Base-by-base conservation (phyloP, 2,329 filamentous ascomycete species). In the Aspergillus fijiensis region DNA sequence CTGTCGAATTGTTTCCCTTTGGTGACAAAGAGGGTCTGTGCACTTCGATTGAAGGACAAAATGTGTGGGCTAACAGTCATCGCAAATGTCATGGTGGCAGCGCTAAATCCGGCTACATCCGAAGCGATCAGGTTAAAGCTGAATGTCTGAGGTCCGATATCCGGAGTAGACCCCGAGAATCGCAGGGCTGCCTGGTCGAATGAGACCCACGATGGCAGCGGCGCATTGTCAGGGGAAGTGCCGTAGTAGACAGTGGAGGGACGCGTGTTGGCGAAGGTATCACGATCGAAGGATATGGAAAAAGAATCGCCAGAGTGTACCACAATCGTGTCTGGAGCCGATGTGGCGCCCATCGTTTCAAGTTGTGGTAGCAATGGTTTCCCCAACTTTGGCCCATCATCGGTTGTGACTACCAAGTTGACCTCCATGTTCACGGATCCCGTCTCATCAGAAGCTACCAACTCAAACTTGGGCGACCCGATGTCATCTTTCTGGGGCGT, bases 141-240 rank as follows among this genome's bases (percentile, higher is more conserved):
- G 68, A 92, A 95, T 0, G 79, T 83, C 69, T 96, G 89, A 3
- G 91, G 88, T 7, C 87, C 86, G 29, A 85, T 86, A 0, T 86
- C 78, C 1, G 91, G 92, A 2, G 89, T 89, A 35, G 77, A 84
- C 25, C 92, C 92, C 1, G 84, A 85, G 67, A 96, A 96, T 0
- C 81, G 82, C 45, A 96, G 77, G 0, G 76, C 80, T 2, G 72
- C 72, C 1, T 83, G 71, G 66, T 95, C 84, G 69, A 96, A 96
- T n/a, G 79, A 78, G 49, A 96, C 79, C 92, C 92, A 96, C 0
- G 91, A 88, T 21, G 92, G 92, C 39, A 96, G 78, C 39, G 92
- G 92, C n/a, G 89, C 90, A 69, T 90, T 90, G 69, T 94, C 85
- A 5, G 81, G 82, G 4, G 90, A 89, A 3, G 89, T 87, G 9